Conservation (phyloP, 352 stramenopile species). For the Globisporangium irregulare region DNA sequence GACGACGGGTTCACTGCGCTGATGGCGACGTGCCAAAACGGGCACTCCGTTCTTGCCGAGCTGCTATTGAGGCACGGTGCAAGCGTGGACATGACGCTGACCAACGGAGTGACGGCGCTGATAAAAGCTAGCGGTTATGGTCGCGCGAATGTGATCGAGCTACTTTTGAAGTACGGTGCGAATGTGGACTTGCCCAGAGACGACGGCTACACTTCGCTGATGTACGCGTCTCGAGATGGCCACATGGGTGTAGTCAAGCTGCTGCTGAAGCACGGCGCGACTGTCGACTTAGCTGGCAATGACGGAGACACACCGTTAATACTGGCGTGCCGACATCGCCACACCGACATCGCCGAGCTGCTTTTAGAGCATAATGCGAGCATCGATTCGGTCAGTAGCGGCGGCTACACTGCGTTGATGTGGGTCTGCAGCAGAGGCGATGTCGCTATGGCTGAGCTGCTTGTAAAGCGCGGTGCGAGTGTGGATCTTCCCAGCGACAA, state of each 20-base stretch:
- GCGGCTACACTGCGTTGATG: conserved; percentile 1
- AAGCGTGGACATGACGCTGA: background rate
- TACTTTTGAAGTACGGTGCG: background rate
- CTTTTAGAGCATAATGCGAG: background rate
- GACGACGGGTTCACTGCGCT: background rate
- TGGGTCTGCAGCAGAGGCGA: background rate
- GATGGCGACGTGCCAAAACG: background rate
- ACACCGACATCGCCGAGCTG: background rate
- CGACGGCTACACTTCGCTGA: conserved; percentile 6
- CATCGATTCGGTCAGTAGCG: background rate
- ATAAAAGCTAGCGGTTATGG: background rate
- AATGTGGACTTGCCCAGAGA: background rate
- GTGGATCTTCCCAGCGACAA: background rate
- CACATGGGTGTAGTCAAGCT: background rate
- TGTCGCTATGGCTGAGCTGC: background rate
- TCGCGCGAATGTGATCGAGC: background rate
- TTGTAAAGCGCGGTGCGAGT: background rate
- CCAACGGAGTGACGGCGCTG: background rate
- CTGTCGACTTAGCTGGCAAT: conserved; percentile 1
- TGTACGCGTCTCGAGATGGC: conserved; percentile 2
- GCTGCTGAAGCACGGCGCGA: conserved; percentile 2
- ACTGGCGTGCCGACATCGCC: background rate
- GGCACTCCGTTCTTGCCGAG: background rate
- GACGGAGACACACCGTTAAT: background rate
- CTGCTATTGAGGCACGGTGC: background rate